phyloP scores from a whole-genome alignment of 352 stramenopile species.

The Globisporangium cystogenes region DNA sequence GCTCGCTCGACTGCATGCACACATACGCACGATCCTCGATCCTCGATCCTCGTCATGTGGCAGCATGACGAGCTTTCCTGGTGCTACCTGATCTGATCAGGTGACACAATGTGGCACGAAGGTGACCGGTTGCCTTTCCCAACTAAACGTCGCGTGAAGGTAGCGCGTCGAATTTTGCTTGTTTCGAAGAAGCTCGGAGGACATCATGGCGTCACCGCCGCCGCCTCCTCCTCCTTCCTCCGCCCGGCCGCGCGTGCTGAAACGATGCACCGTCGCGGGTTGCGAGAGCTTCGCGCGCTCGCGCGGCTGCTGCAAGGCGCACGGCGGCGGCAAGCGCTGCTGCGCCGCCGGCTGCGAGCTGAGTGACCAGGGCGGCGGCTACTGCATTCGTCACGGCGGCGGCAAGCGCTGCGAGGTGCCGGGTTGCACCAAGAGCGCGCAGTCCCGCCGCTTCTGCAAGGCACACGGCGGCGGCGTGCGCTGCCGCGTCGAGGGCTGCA shows the following conservation, averaged over 20 bases:
- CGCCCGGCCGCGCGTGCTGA: conserved; percentile 7
- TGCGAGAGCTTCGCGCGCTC: conserved; percentile 14
- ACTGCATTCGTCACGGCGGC: conserved; percentile 82
- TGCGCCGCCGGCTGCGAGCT: conserved; percentile 16
- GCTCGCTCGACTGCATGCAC: no score
- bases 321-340: conserved; percentile 47
- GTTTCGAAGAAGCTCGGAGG: no score
- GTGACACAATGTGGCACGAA: neutral
- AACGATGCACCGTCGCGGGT: conserved; percentile 2
- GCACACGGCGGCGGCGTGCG: conserved; percentile 40
- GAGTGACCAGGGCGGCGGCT: conserved; percentile 11
- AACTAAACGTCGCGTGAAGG: no score
- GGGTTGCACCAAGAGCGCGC: conserved; percentile 38
- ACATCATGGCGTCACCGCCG: no score
- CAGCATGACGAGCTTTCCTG: no score
- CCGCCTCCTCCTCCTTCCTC: no score
- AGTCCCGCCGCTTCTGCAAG: conserved; percentile 54
- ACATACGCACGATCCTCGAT: no score
- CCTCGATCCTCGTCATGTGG: no score
- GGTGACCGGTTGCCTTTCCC: no score
- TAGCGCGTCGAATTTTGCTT: no score
- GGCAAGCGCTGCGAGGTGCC: conserved; percentile 55
- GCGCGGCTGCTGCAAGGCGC: conserved; percentile 11
- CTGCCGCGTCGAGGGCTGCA: conserved; percentile 30
- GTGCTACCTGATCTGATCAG: no score